Conservation (phyloP, 768 basidiomycete genomes). For the Termitomyces eurrhizus region DNA sequence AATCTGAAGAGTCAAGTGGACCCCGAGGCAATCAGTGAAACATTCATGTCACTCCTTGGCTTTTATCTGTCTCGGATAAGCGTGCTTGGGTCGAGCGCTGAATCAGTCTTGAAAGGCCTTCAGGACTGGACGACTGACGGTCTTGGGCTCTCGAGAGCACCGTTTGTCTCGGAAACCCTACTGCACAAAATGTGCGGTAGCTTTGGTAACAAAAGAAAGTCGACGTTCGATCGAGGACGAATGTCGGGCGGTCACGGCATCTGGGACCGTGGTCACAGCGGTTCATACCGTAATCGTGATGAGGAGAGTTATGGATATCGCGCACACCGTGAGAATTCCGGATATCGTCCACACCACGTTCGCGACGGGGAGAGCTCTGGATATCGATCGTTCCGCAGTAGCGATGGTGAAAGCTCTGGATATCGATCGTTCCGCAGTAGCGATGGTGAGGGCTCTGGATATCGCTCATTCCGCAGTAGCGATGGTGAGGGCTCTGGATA, state of each 20-base stretch:
- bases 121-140: conserved; percentile 59
- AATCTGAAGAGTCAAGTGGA: conserved; percentile 36
- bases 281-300: neutral
- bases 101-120: conserved; percentile 49
- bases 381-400: neutral
- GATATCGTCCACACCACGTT: neutral
- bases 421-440: neutral
- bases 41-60: conserved; percentile 66
- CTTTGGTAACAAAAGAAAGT: neutral
- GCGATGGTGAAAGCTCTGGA: neutral
- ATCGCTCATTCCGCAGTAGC: neutral
- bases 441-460: neutral
- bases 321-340: neutral
- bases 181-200: conserved; percentile 23
- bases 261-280: neutral
- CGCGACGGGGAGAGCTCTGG: neutral
- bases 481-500: neutral
- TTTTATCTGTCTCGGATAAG: conserved; percentile 57
- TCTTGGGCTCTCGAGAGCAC: conserved; percentile 46
- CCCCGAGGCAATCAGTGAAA: conserved; percentile 48
- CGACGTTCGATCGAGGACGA: neutral
- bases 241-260: neutral
- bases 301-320: neutral
- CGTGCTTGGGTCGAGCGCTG: conserved; percentile 42
- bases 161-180: conserved; percentile 48